Base-by-base conservation (phyloP, 2,329 filamentous ascomycete genomes). In the Alternaria novae-zelandiae region DNA sequence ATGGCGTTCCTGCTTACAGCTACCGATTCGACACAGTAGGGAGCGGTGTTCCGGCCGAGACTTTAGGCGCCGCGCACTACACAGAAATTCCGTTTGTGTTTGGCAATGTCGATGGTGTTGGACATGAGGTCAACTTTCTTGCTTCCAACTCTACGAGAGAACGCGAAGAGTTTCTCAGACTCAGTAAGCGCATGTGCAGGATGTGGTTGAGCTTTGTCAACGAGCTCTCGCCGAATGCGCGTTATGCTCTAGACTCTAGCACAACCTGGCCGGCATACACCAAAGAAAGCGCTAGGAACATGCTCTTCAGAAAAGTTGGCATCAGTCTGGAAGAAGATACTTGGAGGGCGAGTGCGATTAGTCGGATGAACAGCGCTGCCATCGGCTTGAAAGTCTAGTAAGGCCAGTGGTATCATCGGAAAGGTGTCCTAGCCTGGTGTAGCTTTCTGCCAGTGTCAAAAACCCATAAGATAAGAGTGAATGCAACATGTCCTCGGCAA, bases 171-270 rank as follows among this genome's bases (percentile, higher is more conserved):
- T 20, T 25, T 4, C 3, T 41, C 3, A 8, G 23, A 15, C 30
- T 60, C 20, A 60, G 49, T 15, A 44, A 45, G 13, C 23, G 32
- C 15, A 60, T 60, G 57, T 56, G 36, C 36, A 32, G 36, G 12
- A 60, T 56, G 57, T 60, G 49, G 49, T 11, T 60, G 21, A 60
- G 51, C 23, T 60, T 60, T 23, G 51, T 43, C 2, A 60, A 55
- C n/a, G 51, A 54, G 32, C 50, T 46, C 15, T 56, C 57, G 25
- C 57, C 57, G 8, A 60, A 60, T 41, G 49, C 41, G 28, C 32
- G 26, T 15, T 44, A 41, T n/a, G 50, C 47, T 30, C 17, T 51
- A 2, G 47, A 21, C 7, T 30, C 26, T 20, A 21, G 12, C 17
- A 8, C 20, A 17, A 6, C 12, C 26, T 36, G 49, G 49, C 26